Conservation (phyloP, 1,139 yeast genomes). For the Blastobotrys ciferrii region DNA sequence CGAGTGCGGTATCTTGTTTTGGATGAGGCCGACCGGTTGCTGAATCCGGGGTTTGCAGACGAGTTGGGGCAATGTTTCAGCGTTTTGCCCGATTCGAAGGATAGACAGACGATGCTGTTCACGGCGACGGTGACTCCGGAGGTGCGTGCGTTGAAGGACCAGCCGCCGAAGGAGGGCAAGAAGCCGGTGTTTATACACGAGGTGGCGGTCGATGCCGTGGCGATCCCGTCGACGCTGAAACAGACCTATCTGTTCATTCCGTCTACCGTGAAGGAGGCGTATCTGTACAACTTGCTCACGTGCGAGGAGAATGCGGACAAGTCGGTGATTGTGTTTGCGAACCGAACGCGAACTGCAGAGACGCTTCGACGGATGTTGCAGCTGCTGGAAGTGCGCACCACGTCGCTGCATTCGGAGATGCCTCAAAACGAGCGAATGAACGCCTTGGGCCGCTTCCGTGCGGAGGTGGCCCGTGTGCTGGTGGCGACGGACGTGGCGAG, state of each 20-base stretch:
- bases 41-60: slow-evolving; percentile 78
- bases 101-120: slow-evolving; percentile 83
- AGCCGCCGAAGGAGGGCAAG: slow-evolving; percentile 59
- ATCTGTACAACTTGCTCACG: slow-evolving; percentile 65
- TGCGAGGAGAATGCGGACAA: slow-evolving; percentile 60
- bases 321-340: slow-evolving; percentile 84
- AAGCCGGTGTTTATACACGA: slow-evolving; percentile 76
- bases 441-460: slow-evolving; percentile 87
- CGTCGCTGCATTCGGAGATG: slow-evolving; percentile 93
- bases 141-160: slow-evolving; percentile 74
- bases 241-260: slow-evolving; percentile 62
- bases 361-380: slow-evolving; percentile 72
- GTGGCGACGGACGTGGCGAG: slow-evolving; percentile 97
- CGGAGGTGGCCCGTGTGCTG: slow-evolving; percentile 87
- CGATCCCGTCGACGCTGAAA: slow-evolving; percentile 72
- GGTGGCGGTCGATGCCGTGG: slow-evolving; percentile 61
- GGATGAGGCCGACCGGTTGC: slow-evolving; percentile 93
- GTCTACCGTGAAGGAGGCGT: slow-evolving; percentile 86
- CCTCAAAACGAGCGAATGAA: slow-evolving; percentile 89
- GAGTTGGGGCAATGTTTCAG: slow-evolving; percentile 70
- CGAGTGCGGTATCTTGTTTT: slow-evolving; percentile 78
- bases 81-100: slow-evolving; percentile 64
- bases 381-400: slow-evolving; percentile 71
- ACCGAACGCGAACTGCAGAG: slow-evolving; percentile 88
- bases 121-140: slow-evolving; percentile 97